Evolutionary conservation across 1,139 yeast genomes (phyloP), one percentile per base, ranked within the genome.

Genomic region (Blastobotrys buckinghamii): DNA sequence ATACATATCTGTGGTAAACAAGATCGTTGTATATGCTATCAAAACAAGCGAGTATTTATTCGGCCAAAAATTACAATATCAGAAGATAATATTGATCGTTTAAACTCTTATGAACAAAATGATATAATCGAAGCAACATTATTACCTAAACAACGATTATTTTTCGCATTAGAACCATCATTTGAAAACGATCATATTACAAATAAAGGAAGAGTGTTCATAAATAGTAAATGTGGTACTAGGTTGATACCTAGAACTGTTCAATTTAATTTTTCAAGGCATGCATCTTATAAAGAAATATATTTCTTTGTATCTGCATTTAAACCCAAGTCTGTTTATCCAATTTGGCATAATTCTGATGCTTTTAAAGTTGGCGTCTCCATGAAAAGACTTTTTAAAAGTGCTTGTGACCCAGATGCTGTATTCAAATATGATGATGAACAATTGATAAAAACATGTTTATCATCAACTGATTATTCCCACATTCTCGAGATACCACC

Each of bases 211-310:
- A 9, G 12, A 12, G 12, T n/a, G 2, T 19, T 37, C 12, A 6
- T 19, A 8, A 30, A 15, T 4, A 33, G 45, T n/a, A 42, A 27
- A 22, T 7, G 34, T 4, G 24, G 27, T 12, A n/a, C 22, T 2
- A 2, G 6, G 2, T 5, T 15, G 16, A 17, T 42, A 13, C 45
- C 45, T 1, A 30, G 33, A 19, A 19, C 68, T 10, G 50, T 78
- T 0, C 64, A 66, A 47, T 67, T 74, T 35, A 62, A 73, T 26
- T 79, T 74, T 58, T 77, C 83, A 1, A 62, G 84, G 29, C 84
- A 80, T 54, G 76, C 83, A 1, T 77, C 83, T 0, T 76, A 68
- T 51, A 53, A 68, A 1, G 84, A 79, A 55, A 63, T 72, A 8
- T 51, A 65, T n/a, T 55, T 66, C 2, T 68, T 80, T 12, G 59